Evolutionary conservation across 1,139 yeast species (phyloP).

Genomic region (Taphrina confusa): DNA sequence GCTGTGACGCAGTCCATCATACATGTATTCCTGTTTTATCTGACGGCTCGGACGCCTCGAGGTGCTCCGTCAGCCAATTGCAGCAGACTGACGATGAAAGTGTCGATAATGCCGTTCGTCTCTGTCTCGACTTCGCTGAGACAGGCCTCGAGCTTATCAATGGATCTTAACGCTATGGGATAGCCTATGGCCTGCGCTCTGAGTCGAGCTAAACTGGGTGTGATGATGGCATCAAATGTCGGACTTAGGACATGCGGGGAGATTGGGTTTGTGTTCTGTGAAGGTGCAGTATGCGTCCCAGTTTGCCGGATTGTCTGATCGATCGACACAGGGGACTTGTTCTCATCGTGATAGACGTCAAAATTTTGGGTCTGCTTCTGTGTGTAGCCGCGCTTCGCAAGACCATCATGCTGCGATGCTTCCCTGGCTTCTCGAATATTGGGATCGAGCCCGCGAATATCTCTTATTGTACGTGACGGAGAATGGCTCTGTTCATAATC

Average conservation of each 20-base stretch:
- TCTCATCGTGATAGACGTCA: constrained; percentile 3
- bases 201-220: constrained; percentile 7
- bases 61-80: constrained; percentile 3
- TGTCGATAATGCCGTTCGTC: constrained; percentile 27
- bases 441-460: neutral
- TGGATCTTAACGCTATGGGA: constrained; percentile 27
- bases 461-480: neutral
- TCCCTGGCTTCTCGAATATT: too few species aligned
- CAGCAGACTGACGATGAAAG: constrained; percentile 15
- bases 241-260: neutral
- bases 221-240: neutral
- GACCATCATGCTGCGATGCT: too few species aligned
- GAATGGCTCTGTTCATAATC: neutral
- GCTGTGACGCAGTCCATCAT: too few species aligned
- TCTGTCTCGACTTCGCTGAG: constrained; percentile 18
- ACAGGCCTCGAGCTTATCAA: constrained; percentile 20
- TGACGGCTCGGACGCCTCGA: neutral
- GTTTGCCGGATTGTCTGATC: constrained; percentile 2
- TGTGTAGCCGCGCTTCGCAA: neutral
- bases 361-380: neutral
- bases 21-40: too few species aligned
- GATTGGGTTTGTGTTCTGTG: too few species aligned
- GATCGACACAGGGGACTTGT: neutral
- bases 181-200: constrained; percentile 15
- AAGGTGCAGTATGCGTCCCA: too few species aligned